phyloP scores from a whole-genome alignment of 805 yeast genomes.

The Yamadazyma paraphyllophila region DNA sequence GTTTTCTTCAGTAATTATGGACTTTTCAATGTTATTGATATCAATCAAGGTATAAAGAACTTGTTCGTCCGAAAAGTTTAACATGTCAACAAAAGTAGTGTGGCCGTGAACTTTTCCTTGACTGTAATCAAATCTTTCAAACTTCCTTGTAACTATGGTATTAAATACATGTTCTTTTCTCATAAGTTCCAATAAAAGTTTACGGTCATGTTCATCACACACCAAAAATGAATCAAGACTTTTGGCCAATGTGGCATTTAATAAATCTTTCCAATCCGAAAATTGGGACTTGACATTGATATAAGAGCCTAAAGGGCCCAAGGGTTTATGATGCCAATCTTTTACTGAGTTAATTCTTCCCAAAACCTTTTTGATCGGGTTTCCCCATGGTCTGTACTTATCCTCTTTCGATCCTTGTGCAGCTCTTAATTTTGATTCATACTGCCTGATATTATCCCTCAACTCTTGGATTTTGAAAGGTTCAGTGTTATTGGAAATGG shows the following conservation, averaged over 20 bases:
- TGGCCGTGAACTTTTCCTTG: conserved; percentile 42
- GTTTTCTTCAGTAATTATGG: conserved; percentile 52
- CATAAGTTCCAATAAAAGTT: conserved; percentile 22
- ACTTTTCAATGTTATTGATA: conserved; percentile 54
- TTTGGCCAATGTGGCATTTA: conserved; percentile 54
- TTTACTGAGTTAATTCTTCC: conserved; percentile 34
- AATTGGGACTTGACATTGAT: conserved; percentile 56
- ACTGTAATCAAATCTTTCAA: conserved; percentile 57
- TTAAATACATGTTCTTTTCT: conserved; percentile 6
- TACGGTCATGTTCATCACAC: conserved; percentile 57
- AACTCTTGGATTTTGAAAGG: not conserved
- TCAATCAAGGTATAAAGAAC: conserved; percentile 67
- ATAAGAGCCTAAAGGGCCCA: conserved; percentile 77
- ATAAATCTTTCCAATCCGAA: conserved; percentile 54
- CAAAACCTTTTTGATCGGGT: conserved; percentile 40
- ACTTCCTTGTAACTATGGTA: conserved; percentile 49
- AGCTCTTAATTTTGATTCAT: conserved; percentile 12
- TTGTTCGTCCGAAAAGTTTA: conserved; percentile 54
- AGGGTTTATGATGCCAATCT: conserved; percentile 46
- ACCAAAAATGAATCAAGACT: conserved; percentile 67
- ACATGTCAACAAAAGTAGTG: conserved; percentile 56
- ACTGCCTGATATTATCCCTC: conserved; percentile 1
- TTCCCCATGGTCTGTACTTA: conserved; percentile 52
- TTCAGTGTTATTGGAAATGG: no score
- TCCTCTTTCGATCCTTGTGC: conserved; percentile 23